Evolutionary conservation across 2,329 filamentous ascomycete species (phyloP), one percentile per base, ranked within the genome.

Genomic region (Cryphonectria japonica): DNA sequence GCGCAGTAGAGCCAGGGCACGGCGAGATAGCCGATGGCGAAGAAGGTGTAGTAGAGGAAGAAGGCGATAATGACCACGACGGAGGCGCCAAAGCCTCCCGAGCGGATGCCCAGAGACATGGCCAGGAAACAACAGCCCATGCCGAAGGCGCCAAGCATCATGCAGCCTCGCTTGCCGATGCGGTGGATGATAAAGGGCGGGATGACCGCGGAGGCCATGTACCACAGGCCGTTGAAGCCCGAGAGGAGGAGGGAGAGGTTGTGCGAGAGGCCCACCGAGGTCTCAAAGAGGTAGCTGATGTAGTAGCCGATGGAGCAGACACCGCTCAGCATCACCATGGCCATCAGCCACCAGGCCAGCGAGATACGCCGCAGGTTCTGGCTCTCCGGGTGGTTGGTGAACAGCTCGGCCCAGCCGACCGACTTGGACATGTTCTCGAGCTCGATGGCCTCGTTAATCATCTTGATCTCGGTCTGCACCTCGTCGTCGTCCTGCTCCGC

Each of bases 251-350:
- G 62, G 34, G 68, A 70, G 26, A 66, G 62, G 54, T 61, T 41
- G 50, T 66, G 62, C 22, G 62, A 66, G 32, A 70, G 61, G 16
- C 68, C 68, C 3, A 70, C 68, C 8, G 68, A 70, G n/a, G 50
- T 66, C 39, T 70, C 68, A 26, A 70, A 66, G 22, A 70, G 62
- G 37, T 70, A 70, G 19, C 43, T 57, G 37, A 70, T 70, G 52
- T 70, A 70, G 88, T 92, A 80, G 13, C 73, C 73, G 61, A 74
- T 74, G 4, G 73, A 74, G 71, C 73, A 74, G 22, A 72, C 72
- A 26, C 73, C 72, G 29, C 70, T 73, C 22, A 72, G 39, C 73
- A 74, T 73, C 19, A 74, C 72, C 72, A 74, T 74, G 39, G 72
- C 72, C 73, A 74, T 74, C 13, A 74, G 69, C 70, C 72, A 74